phyloP scores from a whole-genome alignment of 2,329 filamentous ascomycete genomes.

The Epichloe hybrida region DNA sequence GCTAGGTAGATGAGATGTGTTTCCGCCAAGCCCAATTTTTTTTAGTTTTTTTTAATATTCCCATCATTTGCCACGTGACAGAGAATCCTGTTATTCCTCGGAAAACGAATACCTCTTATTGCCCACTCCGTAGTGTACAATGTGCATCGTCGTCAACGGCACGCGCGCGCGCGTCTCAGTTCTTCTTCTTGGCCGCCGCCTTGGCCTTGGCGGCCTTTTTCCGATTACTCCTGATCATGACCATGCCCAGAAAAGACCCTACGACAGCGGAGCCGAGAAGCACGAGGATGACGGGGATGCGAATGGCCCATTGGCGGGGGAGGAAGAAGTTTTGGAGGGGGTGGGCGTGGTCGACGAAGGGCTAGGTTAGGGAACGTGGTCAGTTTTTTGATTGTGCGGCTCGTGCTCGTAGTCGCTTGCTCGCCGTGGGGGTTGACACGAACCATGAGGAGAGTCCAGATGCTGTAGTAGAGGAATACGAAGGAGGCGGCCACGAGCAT shows the following conservation, averaged over 20 bases:
- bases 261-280: slow-evolving; percentile 86
- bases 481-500: slow-evolving; percentile 53
- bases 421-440: slow-evolving; percentile 5
- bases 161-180: slow-evolving; percentile 28
- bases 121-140: neutral
- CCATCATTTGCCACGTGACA: too few species aligned
- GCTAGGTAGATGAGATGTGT: too few species aligned
- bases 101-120: neutral
- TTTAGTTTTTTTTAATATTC: too few species aligned
- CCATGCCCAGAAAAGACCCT: slow-evolving; percentile 85
- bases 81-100: too few species aligned
- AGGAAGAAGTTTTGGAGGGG: slow-evolving; percentile 91
- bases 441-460: slow-evolving; percentile 98
- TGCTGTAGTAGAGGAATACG: slow-evolving; percentile 75
- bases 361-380: slow-evolving; percentile 37
- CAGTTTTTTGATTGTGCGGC: neutral
- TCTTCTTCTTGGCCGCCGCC: slow-evolving; percentile 76
- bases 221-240: slow-evolving; percentile 97
- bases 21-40: too few species aligned
- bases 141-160: too few species aligned
- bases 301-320: slow-evolving; percentile 95
- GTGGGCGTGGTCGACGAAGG: slow-evolving; percentile 92
- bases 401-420: neutral
- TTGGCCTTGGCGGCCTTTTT: slow-evolving; percentile 95
- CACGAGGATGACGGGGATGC: slow-evolving; percentile 92